These are phyloP conservation scores for Aureobasidium subglaciale DNA, from an alignment of 2,329 filamentous ascomycete species.

Conservation along the genomic window DNA sequence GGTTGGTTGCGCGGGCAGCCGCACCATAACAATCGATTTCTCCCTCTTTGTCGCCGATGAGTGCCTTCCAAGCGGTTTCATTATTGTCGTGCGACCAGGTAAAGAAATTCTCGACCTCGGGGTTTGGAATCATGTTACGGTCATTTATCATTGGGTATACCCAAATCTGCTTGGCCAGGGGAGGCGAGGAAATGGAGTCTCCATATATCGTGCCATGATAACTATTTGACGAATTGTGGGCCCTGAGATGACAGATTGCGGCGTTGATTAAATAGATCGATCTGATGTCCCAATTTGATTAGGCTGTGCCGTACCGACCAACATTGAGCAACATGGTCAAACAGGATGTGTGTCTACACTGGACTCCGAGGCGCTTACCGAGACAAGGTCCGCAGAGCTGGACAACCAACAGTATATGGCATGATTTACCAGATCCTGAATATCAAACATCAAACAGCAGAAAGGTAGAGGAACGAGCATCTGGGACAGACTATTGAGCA, in stretches of 20 bases:
- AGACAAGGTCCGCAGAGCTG: too few species aligned
- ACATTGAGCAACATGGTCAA: too few species aligned
- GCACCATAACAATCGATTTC: conserved; percentile 21
- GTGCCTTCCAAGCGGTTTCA: conserved; percentile 36
- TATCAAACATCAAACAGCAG: too few species aligned
- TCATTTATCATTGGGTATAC: conserved; percentile 45
- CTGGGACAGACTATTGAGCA: too few species aligned
- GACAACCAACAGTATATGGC: too few species aligned
- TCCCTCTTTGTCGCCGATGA: conserved; percentile 29
- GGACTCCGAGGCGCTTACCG: too few species aligned
- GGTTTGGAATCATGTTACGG: conserved; percentile 28
- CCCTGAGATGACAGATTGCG: neutral
- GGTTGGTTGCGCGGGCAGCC: conserved; percentile 19
- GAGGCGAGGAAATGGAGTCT: conserved; percentile 6
- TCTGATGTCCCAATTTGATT: too few species aligned
- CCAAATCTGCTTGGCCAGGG: conserved; percentile 32
- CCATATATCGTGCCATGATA: neutral
- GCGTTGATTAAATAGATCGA: neutral
- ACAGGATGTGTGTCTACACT: too few species aligned
- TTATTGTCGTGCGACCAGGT: conserved; percentile 35
- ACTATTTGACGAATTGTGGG: neutral
- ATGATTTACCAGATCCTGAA: too few species aligned
- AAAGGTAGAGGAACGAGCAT: too few species aligned
- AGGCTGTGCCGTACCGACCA: too few species aligned
- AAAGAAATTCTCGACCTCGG: conserved; percentile 28